phyloP scores from a whole-genome alignment of 345 rosid genomes.

The Pseudoturritis turrita region DNA sequence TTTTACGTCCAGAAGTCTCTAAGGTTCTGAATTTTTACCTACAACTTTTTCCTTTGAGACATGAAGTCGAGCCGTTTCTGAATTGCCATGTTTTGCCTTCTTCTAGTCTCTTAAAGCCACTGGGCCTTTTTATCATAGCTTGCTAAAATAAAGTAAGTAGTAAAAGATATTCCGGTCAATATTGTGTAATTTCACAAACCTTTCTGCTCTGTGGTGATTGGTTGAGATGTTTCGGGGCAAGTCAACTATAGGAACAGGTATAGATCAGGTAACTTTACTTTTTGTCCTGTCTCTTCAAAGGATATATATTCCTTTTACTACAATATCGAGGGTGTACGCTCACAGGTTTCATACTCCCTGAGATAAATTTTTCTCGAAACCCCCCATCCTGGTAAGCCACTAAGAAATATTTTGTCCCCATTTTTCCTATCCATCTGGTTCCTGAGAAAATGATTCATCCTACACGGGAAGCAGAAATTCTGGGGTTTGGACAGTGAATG shows the following conservation, averaged over 20 bases:
- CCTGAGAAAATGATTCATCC: constrained; percentile 50
- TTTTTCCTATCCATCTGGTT: constrained; percentile 31
- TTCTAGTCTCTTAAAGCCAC: constrained; percentile 7
- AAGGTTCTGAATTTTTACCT: neutral
- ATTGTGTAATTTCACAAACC: constrained; percentile 13
- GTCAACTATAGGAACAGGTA: constrained; percentile 37
- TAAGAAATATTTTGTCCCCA: constrained; percentile 22
- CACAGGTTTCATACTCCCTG: constrained; percentile 26
- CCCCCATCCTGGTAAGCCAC: constrained; percentile 48
- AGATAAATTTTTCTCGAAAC: constrained; percentile 36
- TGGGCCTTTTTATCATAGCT: neutral
- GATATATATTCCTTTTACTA: constrained; percentile 2
- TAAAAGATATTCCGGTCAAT: constrained; percentile 1
- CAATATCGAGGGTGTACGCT: constrained; percentile 1
- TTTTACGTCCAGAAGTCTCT: neutral
- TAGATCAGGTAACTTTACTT: constrained; percentile 45
- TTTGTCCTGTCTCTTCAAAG: constrained; percentile 22
- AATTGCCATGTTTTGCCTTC: constrained; percentile 6
- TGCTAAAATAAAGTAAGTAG: constrained; percentile 13
- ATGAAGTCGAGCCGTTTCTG: neutral
- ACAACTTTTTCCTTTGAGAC: neutral
- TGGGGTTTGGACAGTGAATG: constrained; percentile 49
- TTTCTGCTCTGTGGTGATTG: constrained; percentile 24
- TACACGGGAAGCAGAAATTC: constrained; percentile 45
- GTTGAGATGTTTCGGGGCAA: constrained; percentile 37